Evolutionary conservation across 2,329 filamentous ascomycete species (phyloP).

Genomic region (Exophiala sideris): DNA sequence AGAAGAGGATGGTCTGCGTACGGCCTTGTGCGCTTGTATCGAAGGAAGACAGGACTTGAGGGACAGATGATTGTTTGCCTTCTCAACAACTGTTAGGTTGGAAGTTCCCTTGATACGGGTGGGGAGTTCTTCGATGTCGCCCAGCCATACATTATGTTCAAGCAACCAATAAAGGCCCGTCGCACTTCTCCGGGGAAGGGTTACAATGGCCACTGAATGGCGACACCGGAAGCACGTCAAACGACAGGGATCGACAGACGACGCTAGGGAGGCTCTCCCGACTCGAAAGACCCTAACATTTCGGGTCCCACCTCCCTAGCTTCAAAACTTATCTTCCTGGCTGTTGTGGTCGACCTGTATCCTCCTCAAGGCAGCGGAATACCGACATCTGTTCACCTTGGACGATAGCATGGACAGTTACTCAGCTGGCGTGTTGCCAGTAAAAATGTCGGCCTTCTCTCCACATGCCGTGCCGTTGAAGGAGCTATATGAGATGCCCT

Average conservation of each 20-base stretch:
- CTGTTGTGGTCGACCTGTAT: neutral
- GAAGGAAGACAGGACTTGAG: no score
- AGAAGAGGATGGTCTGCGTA: no score
- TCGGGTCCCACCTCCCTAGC: neutral
- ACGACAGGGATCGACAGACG: neutral
- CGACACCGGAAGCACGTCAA: neutral
- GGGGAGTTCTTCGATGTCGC: neutral
- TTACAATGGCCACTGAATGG: neutral
- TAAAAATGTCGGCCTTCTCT: neutral
- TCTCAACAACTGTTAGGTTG: no score
- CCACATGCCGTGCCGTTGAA: neutral
- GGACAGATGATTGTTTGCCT: no score
- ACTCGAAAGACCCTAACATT: neutral
- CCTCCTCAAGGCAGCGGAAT: neutral
- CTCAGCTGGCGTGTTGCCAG: no score
- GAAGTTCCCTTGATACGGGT: no score
- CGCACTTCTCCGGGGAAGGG: conserved; percentile 1
- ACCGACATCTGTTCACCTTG: no score
- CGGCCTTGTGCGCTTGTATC: no score
- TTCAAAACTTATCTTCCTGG: neutral
- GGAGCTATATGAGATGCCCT: conserved; percentile 2
- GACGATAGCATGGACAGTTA: no score
- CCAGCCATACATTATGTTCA: neutral
- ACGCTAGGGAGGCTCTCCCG: conserved; percentile 4
- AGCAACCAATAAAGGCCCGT: neutral